A percentile compares a stretch with the other conserved stretches of the same genome.
Conservation (phyloP, 176 grass and related monocot genomes). For the Bothriochloa decipiens region DNA sequence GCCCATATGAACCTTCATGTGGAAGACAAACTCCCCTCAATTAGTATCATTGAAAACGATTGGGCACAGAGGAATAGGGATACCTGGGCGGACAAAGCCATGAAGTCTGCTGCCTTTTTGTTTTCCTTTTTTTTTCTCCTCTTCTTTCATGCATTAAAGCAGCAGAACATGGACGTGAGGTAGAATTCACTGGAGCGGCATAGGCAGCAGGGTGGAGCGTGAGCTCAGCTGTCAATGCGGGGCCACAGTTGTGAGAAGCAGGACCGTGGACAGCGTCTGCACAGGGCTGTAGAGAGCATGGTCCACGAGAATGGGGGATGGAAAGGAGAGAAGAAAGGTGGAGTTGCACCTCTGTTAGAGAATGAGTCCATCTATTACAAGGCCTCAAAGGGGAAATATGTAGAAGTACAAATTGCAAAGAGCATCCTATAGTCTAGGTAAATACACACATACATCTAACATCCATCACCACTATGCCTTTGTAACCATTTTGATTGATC, state of each 20-base stretch:
- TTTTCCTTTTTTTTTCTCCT: neutral
- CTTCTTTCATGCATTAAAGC: neutral
- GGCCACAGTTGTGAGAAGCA: neutral
- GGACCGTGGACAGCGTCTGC: neutral
- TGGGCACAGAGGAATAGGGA: too few relatives aligned
- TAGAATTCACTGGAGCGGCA: neutral
- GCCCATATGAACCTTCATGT: too few relatives aligned
- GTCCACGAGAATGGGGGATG: neutral
- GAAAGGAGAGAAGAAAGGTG: neutral
- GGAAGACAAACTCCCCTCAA: too few relatives aligned
- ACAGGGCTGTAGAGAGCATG: neutral
- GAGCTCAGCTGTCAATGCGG: neutral
- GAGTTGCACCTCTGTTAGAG: neutral
- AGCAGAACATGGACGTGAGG: neutral
- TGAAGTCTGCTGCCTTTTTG: neutral
- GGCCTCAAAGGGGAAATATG: neutral
- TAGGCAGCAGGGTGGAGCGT: neutral
- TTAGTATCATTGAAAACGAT: too few relatives aligned
- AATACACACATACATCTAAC: neutral
- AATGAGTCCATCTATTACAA: neutral
- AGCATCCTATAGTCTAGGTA: neutral
- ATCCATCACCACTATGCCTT: slow-evolving; percentile 15
- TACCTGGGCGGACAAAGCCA: neutral
- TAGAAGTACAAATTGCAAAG: neutral
- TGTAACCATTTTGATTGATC: slow-evolving; percentile 12